Evolutionary conservation across 768 basidiomycete genomes (phyloP).

Genomic region (Boletus pseudopeckii): DNA sequence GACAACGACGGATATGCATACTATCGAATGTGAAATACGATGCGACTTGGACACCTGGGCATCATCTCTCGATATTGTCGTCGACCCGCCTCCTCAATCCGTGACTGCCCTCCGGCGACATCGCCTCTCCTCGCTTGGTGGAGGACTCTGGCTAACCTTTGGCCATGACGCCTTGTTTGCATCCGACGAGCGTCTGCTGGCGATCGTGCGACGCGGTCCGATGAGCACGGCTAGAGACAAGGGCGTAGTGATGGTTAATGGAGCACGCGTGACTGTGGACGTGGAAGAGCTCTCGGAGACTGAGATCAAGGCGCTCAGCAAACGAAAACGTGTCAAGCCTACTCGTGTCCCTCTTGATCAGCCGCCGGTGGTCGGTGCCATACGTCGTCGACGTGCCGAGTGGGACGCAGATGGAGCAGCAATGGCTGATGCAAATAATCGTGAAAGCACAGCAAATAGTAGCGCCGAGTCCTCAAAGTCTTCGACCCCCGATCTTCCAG

Average conservation of each 20-base stretch:
- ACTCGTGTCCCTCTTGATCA: constrained; percentile 89
- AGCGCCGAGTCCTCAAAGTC: constrained; percentile 20
- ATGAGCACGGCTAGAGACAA: constrained; percentile 63
- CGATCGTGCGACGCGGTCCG: constrained; percentile 72
- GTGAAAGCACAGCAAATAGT: constrained; percentile 8
- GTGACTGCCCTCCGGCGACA: constrained; percentile 85
- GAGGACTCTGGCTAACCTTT: constrained; percentile 92
- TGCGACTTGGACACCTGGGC: constrained; percentile 93
- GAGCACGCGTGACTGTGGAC: constrained; percentile 79
- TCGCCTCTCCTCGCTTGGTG: constrained; percentile 79
- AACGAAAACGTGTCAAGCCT: constrained; percentile 85
- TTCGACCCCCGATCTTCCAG: constrained; percentile 21
- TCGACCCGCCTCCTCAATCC: constrained; percentile 87
- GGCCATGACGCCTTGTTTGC: constrained; percentile 80
- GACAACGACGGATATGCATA: constrained; percentile 35
- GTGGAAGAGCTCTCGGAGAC: constrained; percentile 83
- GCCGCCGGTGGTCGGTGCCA: constrained; percentile 74
- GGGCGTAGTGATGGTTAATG: constrained; percentile 85
- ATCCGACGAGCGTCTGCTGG: constrained; percentile 70
- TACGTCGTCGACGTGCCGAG: constrained; percentile 66
- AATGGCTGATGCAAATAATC: constrained; percentile 14
- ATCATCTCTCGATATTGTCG: constrained; percentile 76
- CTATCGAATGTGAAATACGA: constrained; percentile 85
- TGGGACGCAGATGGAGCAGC: constrained; percentile 58
- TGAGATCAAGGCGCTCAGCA: constrained; percentile 79